Evolutionary conservation across 371 early-diverging fungal species (phyloP).

Genomic region (Amoeboaphelidium occidentale): DNA sequence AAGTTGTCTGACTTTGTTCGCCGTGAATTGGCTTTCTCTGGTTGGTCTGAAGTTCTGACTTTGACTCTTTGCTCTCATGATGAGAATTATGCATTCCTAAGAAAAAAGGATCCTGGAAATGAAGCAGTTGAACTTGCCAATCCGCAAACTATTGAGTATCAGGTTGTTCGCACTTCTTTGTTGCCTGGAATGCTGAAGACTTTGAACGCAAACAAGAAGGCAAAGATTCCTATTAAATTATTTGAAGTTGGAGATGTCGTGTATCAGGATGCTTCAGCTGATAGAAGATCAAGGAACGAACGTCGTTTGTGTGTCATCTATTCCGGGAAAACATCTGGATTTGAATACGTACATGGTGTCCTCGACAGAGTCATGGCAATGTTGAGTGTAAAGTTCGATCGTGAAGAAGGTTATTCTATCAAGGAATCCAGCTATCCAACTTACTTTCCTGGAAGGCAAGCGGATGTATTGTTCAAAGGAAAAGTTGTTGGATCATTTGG

Average conservation of each 20-base stretch:
- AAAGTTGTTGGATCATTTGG: conserved; percentile 61
- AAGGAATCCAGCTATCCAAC: conserved; percentile 48
- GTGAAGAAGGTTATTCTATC: conserved; percentile 48
- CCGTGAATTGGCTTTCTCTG: conserved; percentile 68
- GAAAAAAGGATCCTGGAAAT: conserved; percentile 39
- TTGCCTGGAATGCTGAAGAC: conserved; percentile 95
- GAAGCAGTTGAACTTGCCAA: conserved; percentile 78
- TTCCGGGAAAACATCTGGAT: conserved; percentile 61
- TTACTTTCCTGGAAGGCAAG: conserved; percentile 78
- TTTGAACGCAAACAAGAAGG: conserved; percentile 65
- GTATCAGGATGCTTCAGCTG: conserved; percentile 47
- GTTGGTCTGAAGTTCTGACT: conserved; percentile 89
- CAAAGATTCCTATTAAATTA: conserved; percentile 75
- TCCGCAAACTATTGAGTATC: conserved; percentile 85
- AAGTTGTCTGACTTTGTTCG: conserved; percentile 76
- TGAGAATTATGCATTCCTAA: conserved; percentile 75
- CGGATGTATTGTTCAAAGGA: conserved; percentile 46
- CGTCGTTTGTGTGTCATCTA: conserved; percentile 72
- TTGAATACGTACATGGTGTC: conserved; percentile 82
- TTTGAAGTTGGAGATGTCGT: conserved; percentile 97
- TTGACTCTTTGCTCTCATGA: conserved; percentile 92
- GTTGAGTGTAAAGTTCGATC: conserved; percentile 24
- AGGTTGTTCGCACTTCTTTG: conserved; percentile 81
- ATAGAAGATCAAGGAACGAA: conserved; percentile 70
- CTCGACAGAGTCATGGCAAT: conserved; percentile 71